These are phyloP conservation scores for Sporothrix euskadiensis DNA, from an alignment of 2,329 filamentous ascomycete species.

Conservation along the genomic window DNA sequence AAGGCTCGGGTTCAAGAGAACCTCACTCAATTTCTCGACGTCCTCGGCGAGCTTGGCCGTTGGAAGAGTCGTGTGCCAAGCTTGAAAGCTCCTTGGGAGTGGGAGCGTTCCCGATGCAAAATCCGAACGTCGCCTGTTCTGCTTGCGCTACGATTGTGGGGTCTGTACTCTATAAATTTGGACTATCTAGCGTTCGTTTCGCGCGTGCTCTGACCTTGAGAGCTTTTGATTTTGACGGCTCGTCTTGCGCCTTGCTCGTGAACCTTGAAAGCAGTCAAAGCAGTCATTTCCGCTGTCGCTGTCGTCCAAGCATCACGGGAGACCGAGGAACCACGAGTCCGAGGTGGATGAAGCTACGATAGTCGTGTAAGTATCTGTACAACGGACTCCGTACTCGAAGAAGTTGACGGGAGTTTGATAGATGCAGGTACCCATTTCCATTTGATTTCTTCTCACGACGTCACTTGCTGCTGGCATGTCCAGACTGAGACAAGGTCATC, in stretches of 20 bases:
- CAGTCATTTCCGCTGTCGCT: no score
- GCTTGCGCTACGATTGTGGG: not conserved
- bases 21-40: no score
- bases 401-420: not conserved
- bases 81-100: not conserved
- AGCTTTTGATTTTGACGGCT: not conserved
- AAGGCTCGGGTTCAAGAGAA: not conserved
- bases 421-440: not conserved
- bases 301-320: not conserved
- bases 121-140: not conserved
- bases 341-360: not conserved
- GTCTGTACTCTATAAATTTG: not conserved
- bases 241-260: no score
- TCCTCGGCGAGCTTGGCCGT: not conserved
- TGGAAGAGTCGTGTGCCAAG: slow-evolving; percentile 8
- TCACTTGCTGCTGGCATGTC: not conserved
- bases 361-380: not conserved
- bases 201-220: not conserved
- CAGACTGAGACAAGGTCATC: slow-evolving; percentile 1
- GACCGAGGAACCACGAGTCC: not conserved
- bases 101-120: not conserved
- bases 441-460: not conserved
- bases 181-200: not conserved
- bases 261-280: no score
- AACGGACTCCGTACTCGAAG: not conserved